phyloP scores from a whole-genome alignment of 1,284 basidiomycete species.

The Grifola frondosa region DNA sequence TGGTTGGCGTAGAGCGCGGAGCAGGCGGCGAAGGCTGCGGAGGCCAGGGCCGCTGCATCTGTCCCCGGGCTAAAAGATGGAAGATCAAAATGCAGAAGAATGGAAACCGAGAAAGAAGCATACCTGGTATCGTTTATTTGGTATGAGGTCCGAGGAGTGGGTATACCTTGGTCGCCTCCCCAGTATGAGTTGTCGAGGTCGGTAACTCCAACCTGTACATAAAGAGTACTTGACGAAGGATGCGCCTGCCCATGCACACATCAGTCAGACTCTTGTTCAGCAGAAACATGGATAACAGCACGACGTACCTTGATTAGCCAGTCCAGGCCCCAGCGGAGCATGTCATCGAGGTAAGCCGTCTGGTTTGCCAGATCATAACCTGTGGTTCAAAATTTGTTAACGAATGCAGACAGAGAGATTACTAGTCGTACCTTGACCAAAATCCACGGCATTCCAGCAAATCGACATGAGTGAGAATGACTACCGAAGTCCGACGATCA shows the following conservation, averaged over 20 bases:
- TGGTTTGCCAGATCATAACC: constrained; percentile 85
- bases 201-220: constrained; percentile 71
- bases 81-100: not conserved
- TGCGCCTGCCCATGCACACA: constrained; percentile 60
- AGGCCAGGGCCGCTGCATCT: constrained; percentile 80
- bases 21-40: constrained; percentile 86
- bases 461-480: constrained; percentile 80
- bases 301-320: constrained; percentile 81
- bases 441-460: constrained; percentile 86
- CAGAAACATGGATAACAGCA: not conserved
- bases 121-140: constrained; percentile 69
- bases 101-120: constrained; percentile 5
- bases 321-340: constrained; percentile 86
- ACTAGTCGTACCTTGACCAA: constrained; percentile 60
- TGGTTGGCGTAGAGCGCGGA: constrained; percentile 71
- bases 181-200: constrained; percentile 78
- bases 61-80: constrained; percentile 67
- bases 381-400: constrained; percentile 22
- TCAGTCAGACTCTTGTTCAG: not conserved
- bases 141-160: constrained; percentile 71
- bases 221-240: constrained; percentile 70
- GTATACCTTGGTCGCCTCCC: constrained; percentile 85
- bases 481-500: constrained; percentile 33
- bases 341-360: constrained; percentile 85
- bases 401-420: not conserved